Evolutionary conservation across 305 asterid genomes (phyloP), one percentile per base, ranked within the genome.

Genomic region (Euphrasia arctica): DNA sequence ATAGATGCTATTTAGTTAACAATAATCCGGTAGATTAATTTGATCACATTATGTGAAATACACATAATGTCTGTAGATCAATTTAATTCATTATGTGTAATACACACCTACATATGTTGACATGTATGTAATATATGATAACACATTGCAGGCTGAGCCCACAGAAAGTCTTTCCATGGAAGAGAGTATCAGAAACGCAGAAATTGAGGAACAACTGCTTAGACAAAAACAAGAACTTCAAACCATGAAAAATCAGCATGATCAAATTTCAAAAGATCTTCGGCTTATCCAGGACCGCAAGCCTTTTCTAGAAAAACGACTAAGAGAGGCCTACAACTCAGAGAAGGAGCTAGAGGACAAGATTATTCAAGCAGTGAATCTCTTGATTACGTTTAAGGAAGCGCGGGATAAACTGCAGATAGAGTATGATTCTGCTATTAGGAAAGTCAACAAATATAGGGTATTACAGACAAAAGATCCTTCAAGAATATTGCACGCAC

Each of bases 261-360:
- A 73, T 65, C 77, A 81, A 70, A 58, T 55, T 55, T 31, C 74
- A 42, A 70, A 69, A 69, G 83, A 86, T 54, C 83, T 85, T 73
- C 79, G 73, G 76, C 69, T 67, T 69, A 76, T 83, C 72, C 75
- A 66, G 65, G 78, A 67, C 70, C 88, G 77, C 72, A 82, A 74
- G 70, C 82, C 84, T 75, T 68, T 72, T 50, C 83, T 90, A 62
- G 90, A 87, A 79, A 79, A 74, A 60, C 86, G 80, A 70, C 77
- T 90, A 52, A 68, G 71, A 51, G 86, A 84, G 71, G 76, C 81
- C 63, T 51, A 58, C 61, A 39, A 68, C 77, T 70, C 84, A 11
- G 98, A 86, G 85, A 69, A 83, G 78, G 97, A 90, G 85, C 77
- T 93, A 29, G 98, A 84, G 82, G 91, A 83, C 66, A 93, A 88